A percentile compares a stretch with the other conserved stretches of the same genome.
phyloP scores from a whole-genome alignment of 495 filamentous ascomycete genomes.

The Neurospora intermedia region DNA sequence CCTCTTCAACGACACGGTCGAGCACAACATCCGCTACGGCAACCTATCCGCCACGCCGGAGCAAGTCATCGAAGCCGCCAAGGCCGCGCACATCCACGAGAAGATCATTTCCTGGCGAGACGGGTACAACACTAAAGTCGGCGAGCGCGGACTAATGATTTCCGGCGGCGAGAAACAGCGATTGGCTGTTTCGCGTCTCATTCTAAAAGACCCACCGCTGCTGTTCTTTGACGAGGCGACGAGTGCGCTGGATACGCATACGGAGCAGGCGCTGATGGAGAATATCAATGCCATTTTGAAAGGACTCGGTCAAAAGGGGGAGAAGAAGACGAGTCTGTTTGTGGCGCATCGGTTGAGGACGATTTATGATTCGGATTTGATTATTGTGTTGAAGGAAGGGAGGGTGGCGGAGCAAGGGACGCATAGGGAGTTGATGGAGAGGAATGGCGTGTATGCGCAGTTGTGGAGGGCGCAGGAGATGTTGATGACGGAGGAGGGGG shows the following conservation, averaged over 20 bases:
- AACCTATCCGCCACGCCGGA: constrained; percentile 66
- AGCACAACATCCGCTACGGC: constrained; percentile 95
- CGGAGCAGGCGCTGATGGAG: constrained; percentile 79
- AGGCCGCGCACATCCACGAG: constrained; percentile 74
- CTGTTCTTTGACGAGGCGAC: constrained; percentile 98
- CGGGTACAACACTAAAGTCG: constrained; percentile 85
- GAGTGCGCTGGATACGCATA: constrained; percentile 90
- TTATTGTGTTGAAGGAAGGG: constrained; percentile 82
- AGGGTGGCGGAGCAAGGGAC: constrained; percentile 77
- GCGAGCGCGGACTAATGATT: constrained; percentile 97
- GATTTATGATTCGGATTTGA: constrained; percentile 88
- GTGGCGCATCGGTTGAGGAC: constrained; percentile 87
- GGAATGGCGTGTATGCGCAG: constrained; percentile 69
- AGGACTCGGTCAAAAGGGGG: constrained; percentile 12
- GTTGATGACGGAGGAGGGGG: constrained; percentile 10
- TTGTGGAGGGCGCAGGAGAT: constrained; percentile 55
- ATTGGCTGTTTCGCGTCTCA: constrained; percentile 71
- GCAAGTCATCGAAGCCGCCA: constrained; percentile 62
- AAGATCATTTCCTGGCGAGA: constrained; percentile 68
- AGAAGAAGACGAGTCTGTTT: constrained; percentile 82
- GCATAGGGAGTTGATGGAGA: constrained; percentile 70
- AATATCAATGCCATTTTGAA: constrained; percentile 92
- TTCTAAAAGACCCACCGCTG: constrained; percentile 85
- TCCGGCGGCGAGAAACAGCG: constrained; percentile 95
- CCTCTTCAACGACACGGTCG: constrained; percentile 89